phyloP scores from a whole-genome alignment of 2,329 filamentous ascomycete species.

The Emmonsiellopsis sp. region DNA sequence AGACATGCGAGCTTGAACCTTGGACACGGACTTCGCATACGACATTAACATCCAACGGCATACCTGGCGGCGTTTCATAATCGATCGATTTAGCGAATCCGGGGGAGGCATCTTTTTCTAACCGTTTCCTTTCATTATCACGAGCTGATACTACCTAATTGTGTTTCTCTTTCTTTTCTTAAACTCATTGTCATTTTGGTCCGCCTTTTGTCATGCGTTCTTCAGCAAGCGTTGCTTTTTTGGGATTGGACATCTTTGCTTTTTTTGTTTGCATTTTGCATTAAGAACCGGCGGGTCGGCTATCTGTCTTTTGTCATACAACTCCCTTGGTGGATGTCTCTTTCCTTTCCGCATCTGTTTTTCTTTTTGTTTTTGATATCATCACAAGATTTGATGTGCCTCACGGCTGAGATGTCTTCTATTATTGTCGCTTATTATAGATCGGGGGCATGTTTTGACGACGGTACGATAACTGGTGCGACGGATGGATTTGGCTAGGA shows the following conservation, averaged over 20 bases:
- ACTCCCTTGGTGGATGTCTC: constrained; percentile 26
- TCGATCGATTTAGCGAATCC: constrained; percentile 35
- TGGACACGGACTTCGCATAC: constrained; percentile 21
- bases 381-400: constrained; percentile 40
- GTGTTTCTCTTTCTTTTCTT: constrained; percentile 33
- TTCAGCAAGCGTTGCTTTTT: constrained; percentile 45
- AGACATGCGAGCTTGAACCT: constrained; percentile 30
- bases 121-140: constrained; percentile 28
- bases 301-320: constrained; percentile 27
- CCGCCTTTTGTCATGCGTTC: constrained; percentile 30
- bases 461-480: constrained; percentile 11
- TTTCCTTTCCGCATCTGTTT: constrained; percentile 26
- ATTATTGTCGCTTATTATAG: constrained; percentile 23
- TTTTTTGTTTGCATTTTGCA: constrained; percentile 25
- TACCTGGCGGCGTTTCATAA: constrained; percentile 44
- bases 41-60: constrained; percentile 37
- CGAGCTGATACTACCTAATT: constrained; percentile 30
- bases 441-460: constrained; percentile 5
- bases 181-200: constrained; percentile 21
- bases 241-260: constrained; percentile 17
- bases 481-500: constrained; percentile 12
- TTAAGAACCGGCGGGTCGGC: constrained; percentile 41
- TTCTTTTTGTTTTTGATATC: constrained; percentile 24
- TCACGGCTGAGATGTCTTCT: constrained; percentile 38
- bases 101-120: constrained; percentile 29